Percentiles rank a stretch among this genome's conserved stretches.
Conservation (phyloP, 805 yeast genomes). For the Ascoidea tarda region DNA sequence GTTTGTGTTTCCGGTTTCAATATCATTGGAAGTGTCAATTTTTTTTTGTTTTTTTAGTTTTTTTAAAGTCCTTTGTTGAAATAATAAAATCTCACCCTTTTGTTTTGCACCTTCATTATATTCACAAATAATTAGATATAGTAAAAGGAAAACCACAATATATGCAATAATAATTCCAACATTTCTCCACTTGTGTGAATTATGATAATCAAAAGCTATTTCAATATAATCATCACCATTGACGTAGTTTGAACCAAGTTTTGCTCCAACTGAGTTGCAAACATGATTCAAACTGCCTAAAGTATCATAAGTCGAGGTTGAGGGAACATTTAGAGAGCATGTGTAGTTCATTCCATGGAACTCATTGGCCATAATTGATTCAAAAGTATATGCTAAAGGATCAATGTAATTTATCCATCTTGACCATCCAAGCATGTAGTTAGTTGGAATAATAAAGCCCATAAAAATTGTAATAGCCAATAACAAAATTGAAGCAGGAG, state of each 20-base stretch:
- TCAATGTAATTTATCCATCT: conserved; percentile 50
- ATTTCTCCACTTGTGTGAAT: conserved; percentile 45
- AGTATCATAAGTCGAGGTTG: conserved; percentile 28
- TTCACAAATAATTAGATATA: conserved; percentile 43
- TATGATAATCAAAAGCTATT: conserved; percentile 27
- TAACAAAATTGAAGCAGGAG: conserved; percentile 38
- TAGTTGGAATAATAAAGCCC: conserved; percentile 45
- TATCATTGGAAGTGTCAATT: conserved; percentile 10
- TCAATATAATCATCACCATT: conserved; percentile 36
- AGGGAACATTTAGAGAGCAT: conserved; percentile 36
- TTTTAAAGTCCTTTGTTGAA: conserved; percentile 33
- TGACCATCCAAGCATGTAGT: conserved; percentile 47
- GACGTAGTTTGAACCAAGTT: conserved; percentile 33
- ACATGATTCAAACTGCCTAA: conserved; percentile 14
- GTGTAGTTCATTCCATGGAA: conserved; percentile 30
- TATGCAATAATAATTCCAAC: conserved; percentile 48
- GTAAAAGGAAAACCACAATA: conserved; percentile 34
- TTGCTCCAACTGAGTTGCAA: conserved; percentile 44
- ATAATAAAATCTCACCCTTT: conserved; percentile 57
- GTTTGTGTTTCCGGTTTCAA: conserved; percentile 14
- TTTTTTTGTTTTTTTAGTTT: conserved; percentile 26
- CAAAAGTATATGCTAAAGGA: conserved; percentile 45
- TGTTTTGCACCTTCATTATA: conserved; percentile 45
- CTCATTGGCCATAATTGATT: conserved; percentile 44
- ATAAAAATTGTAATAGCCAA: conserved; percentile 34